These are phyloP conservation scores for Marasmius sp. DNA, from an alignment of 1,284 basidiomycete species.

Conservation along the genomic window DNA sequence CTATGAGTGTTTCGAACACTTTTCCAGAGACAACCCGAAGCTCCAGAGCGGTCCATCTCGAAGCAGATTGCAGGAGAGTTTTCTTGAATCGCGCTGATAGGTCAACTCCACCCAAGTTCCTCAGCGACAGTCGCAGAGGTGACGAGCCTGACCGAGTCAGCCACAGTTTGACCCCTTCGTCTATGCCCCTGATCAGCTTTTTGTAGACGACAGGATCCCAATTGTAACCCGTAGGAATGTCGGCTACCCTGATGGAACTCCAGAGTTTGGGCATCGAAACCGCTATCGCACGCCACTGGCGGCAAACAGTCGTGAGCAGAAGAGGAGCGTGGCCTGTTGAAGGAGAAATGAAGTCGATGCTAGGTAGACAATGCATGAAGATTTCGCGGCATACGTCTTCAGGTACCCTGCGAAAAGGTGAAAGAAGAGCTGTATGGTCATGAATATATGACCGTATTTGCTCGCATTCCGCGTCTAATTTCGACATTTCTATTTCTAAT, in stretches of 20 bases:
- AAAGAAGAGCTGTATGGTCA: background rate
- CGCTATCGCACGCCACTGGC: background rate
- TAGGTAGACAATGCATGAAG: background rate
- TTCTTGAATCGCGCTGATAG: too few relatives aligned
- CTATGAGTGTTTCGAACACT: too few relatives aligned
- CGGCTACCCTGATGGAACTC: background rate
- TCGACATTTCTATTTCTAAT: background rate
- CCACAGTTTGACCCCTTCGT: background rate
- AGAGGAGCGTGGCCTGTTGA: background rate
- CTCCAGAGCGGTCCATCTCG: too few relatives aligned
- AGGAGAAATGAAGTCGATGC: background rate
- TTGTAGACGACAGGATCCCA: background rate
- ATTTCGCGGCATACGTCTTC: background rate
- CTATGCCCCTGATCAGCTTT: background rate
- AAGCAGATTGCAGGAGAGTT: too few relatives aligned
- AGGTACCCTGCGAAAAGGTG: background rate
- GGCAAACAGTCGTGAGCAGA: background rate
- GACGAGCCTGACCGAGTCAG: background rate
- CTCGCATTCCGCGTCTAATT: background rate
- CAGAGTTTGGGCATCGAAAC: background rate
- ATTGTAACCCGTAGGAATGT: too few relatives aligned
- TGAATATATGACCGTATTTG: background rate
- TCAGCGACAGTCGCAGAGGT: background rate
- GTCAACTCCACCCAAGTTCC: too few relatives aligned
- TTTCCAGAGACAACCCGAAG: too few relatives aligned